Evolutionary conservation across 139 green algal species (phyloP), one percentile per base, ranked within the genome.

Genomic region (Auxenochlorella pyrenoidosa): DNA sequence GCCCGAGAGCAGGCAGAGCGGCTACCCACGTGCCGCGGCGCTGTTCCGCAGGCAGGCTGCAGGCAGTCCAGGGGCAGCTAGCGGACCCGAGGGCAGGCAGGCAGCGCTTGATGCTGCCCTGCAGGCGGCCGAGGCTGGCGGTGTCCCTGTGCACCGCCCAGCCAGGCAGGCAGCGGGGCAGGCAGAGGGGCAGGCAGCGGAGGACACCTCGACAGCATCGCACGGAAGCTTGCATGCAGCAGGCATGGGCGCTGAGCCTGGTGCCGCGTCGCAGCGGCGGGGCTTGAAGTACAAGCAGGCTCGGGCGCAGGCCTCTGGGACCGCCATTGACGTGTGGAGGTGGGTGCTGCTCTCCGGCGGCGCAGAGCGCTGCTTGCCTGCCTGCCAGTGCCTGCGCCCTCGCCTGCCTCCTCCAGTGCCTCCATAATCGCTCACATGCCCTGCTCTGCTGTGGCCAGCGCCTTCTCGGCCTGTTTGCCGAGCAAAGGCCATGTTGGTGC

Each of bases 301-400:
- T 4, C 51, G 79, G 3, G 47, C 24, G 5, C 47, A 71, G 4
- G 47, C 51, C 21, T 30, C 24, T 8, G 86, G 86, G 1, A 8
- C 44, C 6, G 68, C 40, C 44, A 79, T 89, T 36, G 86, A 89
- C 21, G 86, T 89, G 79, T 89, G 86, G 86, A 73, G 84, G 84
- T 88, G 59, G 28, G 82, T 26, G 19, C 24, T 10, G 65, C 6
- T 10, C 13, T 10, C 60, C 13, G 21, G 13, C 10, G 47, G 47
- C 47, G 12, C 12, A 58, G 47, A 6, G 47, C 47, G n/a, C n/a
- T n/a, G n/a, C n/a, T n/a, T n/a, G n/a, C n/a, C n/a, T n/a, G n/a
- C 21, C 60, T 68, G 60, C 60, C 60, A 68, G 16, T 68, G 21
- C 60, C 19, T n/a, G n/a, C n/a, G n/a, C n/a, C n/a, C n/a, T n/a